Percentiles rank a stretch among this genome's conserved stretches.
Evolutionary conservation across 1,139 yeast species (phyloP).

Genomic region (Zygoascus sp.): DNA sequence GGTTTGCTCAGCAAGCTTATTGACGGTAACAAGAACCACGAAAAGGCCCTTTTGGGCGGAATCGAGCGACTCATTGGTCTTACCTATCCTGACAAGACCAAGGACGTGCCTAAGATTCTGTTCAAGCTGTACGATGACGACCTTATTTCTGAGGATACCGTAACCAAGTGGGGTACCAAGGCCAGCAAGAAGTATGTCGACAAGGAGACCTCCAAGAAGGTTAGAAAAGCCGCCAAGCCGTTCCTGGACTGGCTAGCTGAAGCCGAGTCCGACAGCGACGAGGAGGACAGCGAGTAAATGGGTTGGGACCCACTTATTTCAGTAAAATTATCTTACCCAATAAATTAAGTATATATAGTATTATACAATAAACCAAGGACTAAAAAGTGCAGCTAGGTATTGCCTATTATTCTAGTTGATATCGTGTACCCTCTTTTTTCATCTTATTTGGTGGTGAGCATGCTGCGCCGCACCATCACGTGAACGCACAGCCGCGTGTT

Average conservation of each 20-base stretch:
- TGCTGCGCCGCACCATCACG: too few relatives aligned
- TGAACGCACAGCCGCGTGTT: not conserved
- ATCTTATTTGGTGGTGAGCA: too few relatives aligned
- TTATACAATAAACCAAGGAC: too few relatives aligned
- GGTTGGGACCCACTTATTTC: too few relatives aligned
- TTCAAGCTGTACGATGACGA: constrained; percentile 80
- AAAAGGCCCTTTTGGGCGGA: constrained; percentile 91
- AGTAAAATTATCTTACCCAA: too few relatives aligned
- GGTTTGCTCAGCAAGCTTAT: constrained; percentile 80
- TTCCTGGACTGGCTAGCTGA: constrained; percentile 91
- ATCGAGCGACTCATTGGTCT: constrained; percentile 88
- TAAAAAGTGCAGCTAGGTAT: too few relatives aligned
- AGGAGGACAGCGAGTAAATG: constrained; percentile 30
- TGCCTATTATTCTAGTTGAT: too few relatives aligned
- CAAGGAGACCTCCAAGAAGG: constrained; percentile 87
- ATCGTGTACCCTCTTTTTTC: too few relatives aligned
- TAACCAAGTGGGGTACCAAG: constrained; percentile 83
- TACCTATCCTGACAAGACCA: constrained; percentile 70
- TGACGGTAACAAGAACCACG: constrained; percentile 54
- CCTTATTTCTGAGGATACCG: constrained; percentile 74
- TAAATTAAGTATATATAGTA: too few relatives aligned
- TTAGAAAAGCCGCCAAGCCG: constrained; percentile 94
- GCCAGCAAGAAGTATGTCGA: constrained; percentile 92
- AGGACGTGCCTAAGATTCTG: constrained; percentile 73
- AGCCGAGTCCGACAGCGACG: constrained; percentile 57